These are phyloP conservation scores for Colletotrichum melonis DNA, from an alignment of 2,329 filamentous ascomycete genomes.

Conservation along the genomic window DNA sequence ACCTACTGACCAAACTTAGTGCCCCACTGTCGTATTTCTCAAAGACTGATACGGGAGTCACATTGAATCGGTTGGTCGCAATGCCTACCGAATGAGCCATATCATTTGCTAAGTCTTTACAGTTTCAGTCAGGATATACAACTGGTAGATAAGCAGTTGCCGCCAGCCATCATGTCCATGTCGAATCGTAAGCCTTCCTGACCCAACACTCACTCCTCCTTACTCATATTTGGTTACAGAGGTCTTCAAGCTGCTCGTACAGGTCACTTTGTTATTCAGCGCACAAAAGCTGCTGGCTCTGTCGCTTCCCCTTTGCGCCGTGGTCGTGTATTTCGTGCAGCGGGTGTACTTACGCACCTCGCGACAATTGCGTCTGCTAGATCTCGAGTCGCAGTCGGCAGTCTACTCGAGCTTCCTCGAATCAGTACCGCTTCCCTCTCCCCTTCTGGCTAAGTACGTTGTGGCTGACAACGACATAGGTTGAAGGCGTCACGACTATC, in stretches of 20 bases:
- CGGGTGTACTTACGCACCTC: constrained; percentile 55
- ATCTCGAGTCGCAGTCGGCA: constrained; percentile 54
- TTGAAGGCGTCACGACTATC: constrained; percentile 60
- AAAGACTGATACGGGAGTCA: constrained; percentile 36
- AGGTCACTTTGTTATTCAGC: not conserved
- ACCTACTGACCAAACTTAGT: not conserved
- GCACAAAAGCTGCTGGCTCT: constrained; percentile 39
- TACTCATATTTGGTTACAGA: not conserved
- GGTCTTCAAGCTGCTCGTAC: constrained; percentile 22
- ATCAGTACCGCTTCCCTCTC: constrained; percentile 39
- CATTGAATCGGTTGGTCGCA: constrained; percentile 31
- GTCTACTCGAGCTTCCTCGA: constrained; percentile 57
- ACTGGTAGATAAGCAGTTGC: constrained; percentile 37
- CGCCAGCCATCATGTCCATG: constrained; percentile 9
- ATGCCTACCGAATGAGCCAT: no score
- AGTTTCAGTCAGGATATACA: constrained; percentile 43
- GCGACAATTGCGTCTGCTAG: constrained; percentile 53
- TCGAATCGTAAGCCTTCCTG: not conserved
- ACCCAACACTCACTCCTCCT: not conserved
- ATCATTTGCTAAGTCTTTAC: not conserved
- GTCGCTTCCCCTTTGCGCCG: constrained; percentile 40
- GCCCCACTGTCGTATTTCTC: constrained; percentile 38
- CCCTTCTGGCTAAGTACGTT: not conserved
- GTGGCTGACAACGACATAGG: not conserved
- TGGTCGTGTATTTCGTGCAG: constrained; percentile 45